Conservation (phyloP, 2,329 filamentous ascomycete species). For the Clarireedia paspali region DNA sequence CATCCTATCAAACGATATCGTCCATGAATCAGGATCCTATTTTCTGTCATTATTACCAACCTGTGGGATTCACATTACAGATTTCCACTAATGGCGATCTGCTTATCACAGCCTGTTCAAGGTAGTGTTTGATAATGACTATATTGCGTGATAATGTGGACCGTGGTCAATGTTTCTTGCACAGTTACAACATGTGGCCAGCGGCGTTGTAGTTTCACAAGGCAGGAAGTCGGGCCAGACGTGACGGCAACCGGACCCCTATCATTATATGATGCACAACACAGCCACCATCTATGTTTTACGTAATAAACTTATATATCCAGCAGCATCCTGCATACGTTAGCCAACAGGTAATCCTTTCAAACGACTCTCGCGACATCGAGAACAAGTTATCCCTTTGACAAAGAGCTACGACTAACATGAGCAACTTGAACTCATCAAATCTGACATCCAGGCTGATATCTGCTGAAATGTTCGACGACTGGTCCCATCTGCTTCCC, state of each 20-base stretch:
- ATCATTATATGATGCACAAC: neutral
- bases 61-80: neutral
- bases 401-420: constrained; percentile 5
- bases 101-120: neutral
- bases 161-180: neutral
- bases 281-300: neutral
- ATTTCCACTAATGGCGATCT: neutral
- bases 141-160: neutral
- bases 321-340: neutral
- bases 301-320: neutral
- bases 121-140: neutral
- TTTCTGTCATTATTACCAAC: neutral
- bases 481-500: constrained; percentile 9
- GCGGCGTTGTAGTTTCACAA: neutral
- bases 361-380: constrained; percentile 4
- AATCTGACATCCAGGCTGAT: constrained; percentile 6
- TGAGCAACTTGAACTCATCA: constrained; percentile 9
- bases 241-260: neutral
- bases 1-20: neutral
- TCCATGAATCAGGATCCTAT: neutral
- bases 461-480: constrained; percentile 7
- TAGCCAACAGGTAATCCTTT: constrained; percentile 2
- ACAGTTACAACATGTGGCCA: neutral
- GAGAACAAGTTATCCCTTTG: constrained; percentile 9
- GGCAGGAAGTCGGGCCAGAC: neutral